Percentiles rank a stretch among this genome's conserved stretches.
Conservation (phyloP, 371 early-diverging fungal species). For the Lichtheimia ramosa region DNA sequence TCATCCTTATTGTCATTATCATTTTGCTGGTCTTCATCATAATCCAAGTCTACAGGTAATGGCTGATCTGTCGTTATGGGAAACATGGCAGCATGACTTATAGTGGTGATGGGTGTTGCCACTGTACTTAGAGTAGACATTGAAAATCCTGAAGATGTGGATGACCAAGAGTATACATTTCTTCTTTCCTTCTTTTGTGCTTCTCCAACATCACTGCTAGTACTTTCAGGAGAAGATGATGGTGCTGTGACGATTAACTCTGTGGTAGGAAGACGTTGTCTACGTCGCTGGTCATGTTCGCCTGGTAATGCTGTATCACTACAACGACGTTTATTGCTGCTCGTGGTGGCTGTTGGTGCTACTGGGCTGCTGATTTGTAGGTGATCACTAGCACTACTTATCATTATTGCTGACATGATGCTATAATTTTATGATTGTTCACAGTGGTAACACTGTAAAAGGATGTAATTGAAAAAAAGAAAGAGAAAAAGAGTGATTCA, state of each 20-base stretch:
- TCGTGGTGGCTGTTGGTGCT: slow-evolving; percentile 2
- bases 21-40: slow-evolving; percentile 1
- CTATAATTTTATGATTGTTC: too few species aligned
- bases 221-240: background rate
- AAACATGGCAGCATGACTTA: background rate
- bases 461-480: too few species aligned
- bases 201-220: background rate
- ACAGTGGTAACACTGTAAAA: too few species aligned
- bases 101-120: slow-evolving; percentile 8
- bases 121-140: slow-evolving; percentile 6
- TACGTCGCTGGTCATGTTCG: slow-evolving; percentile 13
- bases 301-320: slow-evolving; percentile 14
- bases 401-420: too few species aligned
- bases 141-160: slow-evolving; percentile 15
- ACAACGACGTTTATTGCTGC: slow-evolving; percentile 13
- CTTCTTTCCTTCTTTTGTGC: slow-evolving; percentile 3
- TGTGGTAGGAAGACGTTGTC: slow-evolving; percentile 3
- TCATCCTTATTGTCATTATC: background rate
- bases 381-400: too few species aligned
- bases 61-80: background rate
- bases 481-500: too few species aligned
- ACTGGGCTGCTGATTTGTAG: background rate
- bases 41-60: slow-evolving; percentile 4
- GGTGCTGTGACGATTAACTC: background rate
- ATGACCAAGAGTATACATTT: slow-evolving; percentile 16